Percentiles rank a stretch among this genome's conserved stretches.
phyloP scores from a whole-genome alignment of 805 yeast species.

The Helenozyma rhizophorensis region DNA sequence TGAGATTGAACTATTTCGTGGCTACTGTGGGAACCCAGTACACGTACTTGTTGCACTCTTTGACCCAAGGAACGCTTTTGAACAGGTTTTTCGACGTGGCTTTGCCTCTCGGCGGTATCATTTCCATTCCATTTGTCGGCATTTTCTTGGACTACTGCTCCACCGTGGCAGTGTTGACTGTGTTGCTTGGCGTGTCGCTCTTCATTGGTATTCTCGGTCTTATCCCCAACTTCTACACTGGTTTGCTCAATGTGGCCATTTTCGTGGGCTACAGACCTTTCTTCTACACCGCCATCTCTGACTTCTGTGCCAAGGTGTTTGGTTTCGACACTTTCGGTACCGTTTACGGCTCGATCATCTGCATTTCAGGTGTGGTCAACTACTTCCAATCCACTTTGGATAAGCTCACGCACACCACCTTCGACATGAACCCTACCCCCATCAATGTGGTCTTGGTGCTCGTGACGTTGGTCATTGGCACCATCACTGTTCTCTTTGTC shows the following conservation, averaged over 20 bases:
- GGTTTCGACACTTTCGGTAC: constrained; percentile 61
- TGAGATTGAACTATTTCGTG: constrained; percentile 53
- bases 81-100: constrained; percentile 50
- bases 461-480: constrained; percentile 42
- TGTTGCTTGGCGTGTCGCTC: constrained; percentile 38
- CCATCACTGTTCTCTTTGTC: constrained; percentile 38
- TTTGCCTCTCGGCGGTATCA: constrained; percentile 52
- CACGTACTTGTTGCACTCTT: constrained; percentile 40
- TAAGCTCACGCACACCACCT: constrained; percentile 45
- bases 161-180: constrained; percentile 40
- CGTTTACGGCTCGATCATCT: constrained; percentile 53
- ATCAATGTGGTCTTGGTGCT: constrained; percentile 38
- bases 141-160: constrained; percentile 46
- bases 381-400: constrained; percentile 46
- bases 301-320: constrained; percentile 59
- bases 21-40: constrained; percentile 58
- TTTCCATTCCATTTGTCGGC: constrained; percentile 54
- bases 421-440: constrained; percentile 54
- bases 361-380: constrained; percentile 49
- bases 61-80: constrained; percentile 32
- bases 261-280: constrained; percentile 55
- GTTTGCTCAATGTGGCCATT: constrained; percentile 41
- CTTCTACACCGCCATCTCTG: constrained; percentile 54
- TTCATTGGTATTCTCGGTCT: constrained; percentile 48
- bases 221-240: constrained; percentile 36